phyloP scores from a whole-genome alignment of 208 protist genomes.

The Balamuthia mandrillaris region DNA sequence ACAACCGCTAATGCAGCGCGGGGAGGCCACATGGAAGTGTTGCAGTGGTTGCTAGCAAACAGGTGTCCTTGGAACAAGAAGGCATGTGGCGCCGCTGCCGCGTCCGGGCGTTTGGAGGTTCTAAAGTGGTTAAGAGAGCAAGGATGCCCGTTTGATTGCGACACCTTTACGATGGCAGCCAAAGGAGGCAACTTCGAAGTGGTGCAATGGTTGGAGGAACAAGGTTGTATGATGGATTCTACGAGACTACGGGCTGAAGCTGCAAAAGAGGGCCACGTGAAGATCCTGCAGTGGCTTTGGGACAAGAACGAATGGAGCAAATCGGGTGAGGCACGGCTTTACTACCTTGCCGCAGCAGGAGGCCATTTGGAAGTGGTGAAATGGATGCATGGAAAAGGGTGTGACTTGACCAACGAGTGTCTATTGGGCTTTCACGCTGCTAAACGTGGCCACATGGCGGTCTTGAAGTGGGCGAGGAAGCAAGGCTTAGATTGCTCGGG shows the following conservation, averaged over 20 bases:
- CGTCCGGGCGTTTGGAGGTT: not conserved
- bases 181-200: not conserved
- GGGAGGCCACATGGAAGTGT: not conserved
- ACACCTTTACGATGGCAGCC: not conserved
- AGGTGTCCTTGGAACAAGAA: not conserved
- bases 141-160: not conserved
- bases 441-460: not conserved
- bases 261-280: not conserved
- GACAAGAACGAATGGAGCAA: not conserved
- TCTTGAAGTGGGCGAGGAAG: not conserved
- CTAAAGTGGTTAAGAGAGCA: not conserved
- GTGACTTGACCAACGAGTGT: not conserved
- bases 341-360: not conserved
- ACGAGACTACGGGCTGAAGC: too few species aligned
- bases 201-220: too few species aligned
- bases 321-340: not conserved
- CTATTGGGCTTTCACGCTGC: not conserved
- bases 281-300: not conserved
- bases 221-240: too few species aligned
- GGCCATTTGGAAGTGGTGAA: not conserved
- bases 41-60: not conserved
- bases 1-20: not conserved
- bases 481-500: too few species aligned
- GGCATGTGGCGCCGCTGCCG: not conserved
- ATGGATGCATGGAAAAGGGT: not conserved